Evolutionary conservation across 331 rosid species (phyloP), one percentile per base, ranked within the genome.

Genomic region (Malus hybrid): DNA sequence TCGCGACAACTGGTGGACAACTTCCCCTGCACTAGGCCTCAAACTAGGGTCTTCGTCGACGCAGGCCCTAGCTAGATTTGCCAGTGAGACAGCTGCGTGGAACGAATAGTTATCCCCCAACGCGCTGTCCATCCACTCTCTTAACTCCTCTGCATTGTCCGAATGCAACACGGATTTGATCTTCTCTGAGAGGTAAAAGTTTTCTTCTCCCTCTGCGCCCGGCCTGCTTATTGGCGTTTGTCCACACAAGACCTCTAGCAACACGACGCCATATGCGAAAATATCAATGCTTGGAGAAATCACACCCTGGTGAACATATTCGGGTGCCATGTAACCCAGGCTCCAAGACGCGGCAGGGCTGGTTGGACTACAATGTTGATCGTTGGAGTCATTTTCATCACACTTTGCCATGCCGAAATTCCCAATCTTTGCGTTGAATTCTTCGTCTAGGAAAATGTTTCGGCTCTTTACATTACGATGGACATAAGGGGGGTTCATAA

Each of bases 381-480:
- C 88, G n/a, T 77, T 84, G 28, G 75, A 75, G 13, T 84, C 88
- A 34, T 80, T 76, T 71, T 84, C 91, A 7, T 63, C 91, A 75
- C 91, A 91, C 24, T 73, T 79, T 48, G 88, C 84, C 91, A 91
- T 83, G 57, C 98, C 97, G 56, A 91, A 87, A 26, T 87, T 88
- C 3, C 97, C 97, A 42, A 94, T 26, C 83, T 86, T 92, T 12
- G 97, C 97, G 24, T 84, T 82, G 83, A 94, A 88, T n/a, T 92
- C 99, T 79, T 94, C 99, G 46, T 94, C 97, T 19, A 94, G 60
- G 71, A 94, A 92, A 60, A 94, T 84, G 87, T 91, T 90, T 78
- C 93, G 79, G 88, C 93, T 90, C 85, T 87, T 94, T 0, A 94
- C 77, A 74, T 92, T 88, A 24, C 92, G 80, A 24, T 94, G 97